phyloP scores from a whole-genome alignment of 192 early-diverging fungal genomes.

The Linderina pennispora region DNA sequence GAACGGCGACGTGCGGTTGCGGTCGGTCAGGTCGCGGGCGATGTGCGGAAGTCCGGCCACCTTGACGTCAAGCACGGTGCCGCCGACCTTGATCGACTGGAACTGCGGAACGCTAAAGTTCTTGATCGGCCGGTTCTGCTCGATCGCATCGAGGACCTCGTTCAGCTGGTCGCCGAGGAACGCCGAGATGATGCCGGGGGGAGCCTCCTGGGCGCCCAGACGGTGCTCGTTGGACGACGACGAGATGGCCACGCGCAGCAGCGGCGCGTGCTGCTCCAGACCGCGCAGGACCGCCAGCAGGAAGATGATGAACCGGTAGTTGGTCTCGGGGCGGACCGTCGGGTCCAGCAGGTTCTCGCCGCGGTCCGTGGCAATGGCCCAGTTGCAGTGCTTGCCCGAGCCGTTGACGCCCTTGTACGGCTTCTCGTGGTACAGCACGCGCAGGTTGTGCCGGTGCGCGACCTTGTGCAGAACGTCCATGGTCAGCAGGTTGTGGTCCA shows the following conservation, averaged over 20 bases:
- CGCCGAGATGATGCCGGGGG: conserved; percentile 94
- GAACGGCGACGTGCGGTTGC: conserved; percentile 99
- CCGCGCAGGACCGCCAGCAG: conserved; percentile 87
- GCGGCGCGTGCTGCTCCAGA: conserved; percentile 85
- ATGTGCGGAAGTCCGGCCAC: conserved; percentile 88
- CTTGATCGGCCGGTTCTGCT: conserved; percentile 80
- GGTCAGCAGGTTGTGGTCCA: conserved; percentile 97
- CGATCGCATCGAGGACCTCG: conserved; percentile 91
- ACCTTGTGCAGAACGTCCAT: conserved; percentile 98
- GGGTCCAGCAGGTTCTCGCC: conserved; percentile 98
- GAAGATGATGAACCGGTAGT: conserved; percentile 97
- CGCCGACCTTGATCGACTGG: conserved; percentile 88
- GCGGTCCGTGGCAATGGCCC: conserved; percentile 88
- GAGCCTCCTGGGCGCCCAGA: conserved; percentile 97
- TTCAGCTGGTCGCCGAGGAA: conserved; percentile 97
- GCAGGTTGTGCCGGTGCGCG: conserved; percentile 95
- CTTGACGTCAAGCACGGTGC: conserved; percentile 93
- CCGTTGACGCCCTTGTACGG: conserved; percentile 99
- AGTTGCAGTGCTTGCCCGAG: conserved; percentile 99
- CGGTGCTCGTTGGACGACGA: conserved; percentile 97
- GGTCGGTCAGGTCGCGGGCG: conserved; percentile 94
- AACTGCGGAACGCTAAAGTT: conserved; percentile 86
- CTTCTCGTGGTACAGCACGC: conserved; percentile 99
- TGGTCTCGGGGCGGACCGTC: conserved; percentile 93
- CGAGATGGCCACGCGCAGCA: conserved; percentile 88